These are phyloP conservation scores for Arthroderma uncinatum DNA, from an alignment of 2,329 filamentous ascomycete genomes.

Conservation along the genomic window DNA sequence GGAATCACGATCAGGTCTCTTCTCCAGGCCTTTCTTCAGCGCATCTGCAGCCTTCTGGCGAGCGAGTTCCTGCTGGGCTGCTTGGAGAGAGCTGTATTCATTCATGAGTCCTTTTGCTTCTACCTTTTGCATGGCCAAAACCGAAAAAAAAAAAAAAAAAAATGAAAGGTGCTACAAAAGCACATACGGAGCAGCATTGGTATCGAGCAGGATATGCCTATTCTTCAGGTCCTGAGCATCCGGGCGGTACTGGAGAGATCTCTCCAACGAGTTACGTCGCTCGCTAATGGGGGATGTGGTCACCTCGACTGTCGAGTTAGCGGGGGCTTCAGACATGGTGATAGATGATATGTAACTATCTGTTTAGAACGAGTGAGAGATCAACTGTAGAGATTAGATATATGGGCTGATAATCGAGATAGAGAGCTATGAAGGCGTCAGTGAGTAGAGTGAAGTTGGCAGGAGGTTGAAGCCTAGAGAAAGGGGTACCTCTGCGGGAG, in stretches of 20 bases:
- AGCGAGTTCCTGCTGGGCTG: slow-evolving; percentile 51
- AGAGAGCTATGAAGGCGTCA: not conserved
- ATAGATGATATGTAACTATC: not conserved
- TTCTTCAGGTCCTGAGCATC: slow-evolving; percentile 55
- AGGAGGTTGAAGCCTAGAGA: not conserved
- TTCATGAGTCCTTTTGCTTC: not conserved
- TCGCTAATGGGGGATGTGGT: slow-evolving; percentile 46
- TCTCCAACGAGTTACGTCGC: slow-evolving; percentile 57
- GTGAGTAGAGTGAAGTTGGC: not conserved
- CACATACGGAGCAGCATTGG: slow-evolving; percentile 54
- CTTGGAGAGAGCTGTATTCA: slow-evolving; percentile 39
- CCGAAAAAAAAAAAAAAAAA: not conserved
- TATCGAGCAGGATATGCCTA: slow-evolving; percentile 56
- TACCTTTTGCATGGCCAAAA: not conserved
- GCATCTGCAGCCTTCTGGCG: slow-evolving; percentile 52
- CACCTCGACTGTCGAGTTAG: slow-evolving; percentile 37
- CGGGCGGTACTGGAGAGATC: slow-evolving; percentile 60
- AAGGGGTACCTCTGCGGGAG: not conserved
- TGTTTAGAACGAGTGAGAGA: not conserved
- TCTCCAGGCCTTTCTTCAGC: slow-evolving; percentile 53
- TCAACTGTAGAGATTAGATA: not conserved
- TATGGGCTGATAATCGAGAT: not conserved
- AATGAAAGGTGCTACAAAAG: not conserved
- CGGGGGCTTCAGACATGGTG: not conserved
- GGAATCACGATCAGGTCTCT: slow-evolving; percentile 57